Base-by-base conservation (phyloP, 139 green algal species). In the Chlorella sp. region DNA sequence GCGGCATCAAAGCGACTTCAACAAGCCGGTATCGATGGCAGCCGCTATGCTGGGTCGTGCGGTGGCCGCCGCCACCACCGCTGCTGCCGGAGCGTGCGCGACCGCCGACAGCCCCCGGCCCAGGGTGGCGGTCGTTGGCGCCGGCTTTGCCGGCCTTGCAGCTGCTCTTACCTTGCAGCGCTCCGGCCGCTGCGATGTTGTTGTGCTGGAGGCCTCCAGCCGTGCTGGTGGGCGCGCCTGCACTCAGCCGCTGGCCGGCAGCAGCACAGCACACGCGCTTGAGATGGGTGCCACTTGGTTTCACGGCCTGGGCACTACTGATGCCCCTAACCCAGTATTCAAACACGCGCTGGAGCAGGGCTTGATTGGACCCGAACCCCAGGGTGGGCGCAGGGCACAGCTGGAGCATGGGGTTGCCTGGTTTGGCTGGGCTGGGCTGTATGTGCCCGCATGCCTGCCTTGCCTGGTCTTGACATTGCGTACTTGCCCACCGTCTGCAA, bases 281-380 rank as follows among this genome's bases (percentile, higher is more conserved):
- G 87, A 91, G n/a, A 21, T 87, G 36, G 88, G 88, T 26, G 88
- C 88, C 42, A 91, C 88, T n/a, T 91, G 88, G 88, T 53, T 91
- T 15, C 88, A 91, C 40, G 88, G 88, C 3, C n/a, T 87, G 21
- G 88, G 80, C 24, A 40, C 22, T 28, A 9, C 26, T 2, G 66
- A 64, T 9, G 34, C 36, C 26, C 80, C 42, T 26, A 91, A 91
- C 88, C 88, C 88, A 14, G 42, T 91, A 0, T 86, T 86, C 14
- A 22, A 7, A 19, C 37, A 86, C 3, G 87, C 87, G 11, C 34
- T 90, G 37, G 61, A 76, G 18, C 37, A 53, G 3, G 87, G 87
- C 3, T n/a, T 90, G 12, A 90, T 86, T 40, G 15, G 26, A 0
- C 32, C 22, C 36, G 37, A 53, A 19, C 87, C 87, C 2, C 36